A percentile compares a stretch with the other conserved stretches of the same genome.
These are phyloP conservation scores for Hanseniaspora sp. DNA, from an alignment of 1,139 yeast genomes.

Conservation along the genomic window DNA sequence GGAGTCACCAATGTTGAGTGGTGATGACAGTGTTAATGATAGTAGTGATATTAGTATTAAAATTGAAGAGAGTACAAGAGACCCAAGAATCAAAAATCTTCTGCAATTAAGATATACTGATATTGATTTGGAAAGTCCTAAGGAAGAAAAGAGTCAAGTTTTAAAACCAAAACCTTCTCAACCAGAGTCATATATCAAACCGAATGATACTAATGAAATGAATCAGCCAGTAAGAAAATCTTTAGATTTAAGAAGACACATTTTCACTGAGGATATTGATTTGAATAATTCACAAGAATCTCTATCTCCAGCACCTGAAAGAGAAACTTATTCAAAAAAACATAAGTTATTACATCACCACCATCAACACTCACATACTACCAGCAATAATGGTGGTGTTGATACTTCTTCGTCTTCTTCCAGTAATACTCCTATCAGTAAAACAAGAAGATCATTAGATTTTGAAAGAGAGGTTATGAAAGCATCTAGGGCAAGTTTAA, in stretches of 20 bases:
- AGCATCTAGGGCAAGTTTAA: background rate
- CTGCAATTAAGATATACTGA: conserved; percentile 7
- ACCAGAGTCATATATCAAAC: background rate
- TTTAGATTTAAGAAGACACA: conserved; percentile 13
- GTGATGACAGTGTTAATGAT: background rate
- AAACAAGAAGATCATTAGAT: conserved; percentile 15
- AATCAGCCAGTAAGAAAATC: conserved; percentile 1
- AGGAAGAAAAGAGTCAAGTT: background rate
- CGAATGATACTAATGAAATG: background rate
- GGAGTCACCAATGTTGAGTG: conserved; percentile 10
- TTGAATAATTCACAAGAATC: conserved; percentile 22
- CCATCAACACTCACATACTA: background rate
- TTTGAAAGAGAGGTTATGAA: conserved; percentile 14
- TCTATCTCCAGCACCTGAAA: conserved; percentile 20
- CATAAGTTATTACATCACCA: conserved; percentile 11
- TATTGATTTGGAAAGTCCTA: background rate
- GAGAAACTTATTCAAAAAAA: conserved; percentile 16
- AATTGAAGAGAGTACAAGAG: conserved; percentile 1
- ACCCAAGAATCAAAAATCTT: conserved; percentile 11
- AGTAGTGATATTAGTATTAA: background rate
- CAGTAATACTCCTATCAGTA: background rate
- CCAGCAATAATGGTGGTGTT: background rate
- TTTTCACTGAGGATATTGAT: conserved; percentile 22
- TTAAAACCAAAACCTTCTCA: background rate
- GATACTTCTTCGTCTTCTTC: background rate